A percentile compares a stretch with the other conserved stretches of the same genome.
Evolutionary conservation across 768 basidiomycete genomes (phyloP).

Genomic region (Brasilioporus rufonigricans): DNA sequence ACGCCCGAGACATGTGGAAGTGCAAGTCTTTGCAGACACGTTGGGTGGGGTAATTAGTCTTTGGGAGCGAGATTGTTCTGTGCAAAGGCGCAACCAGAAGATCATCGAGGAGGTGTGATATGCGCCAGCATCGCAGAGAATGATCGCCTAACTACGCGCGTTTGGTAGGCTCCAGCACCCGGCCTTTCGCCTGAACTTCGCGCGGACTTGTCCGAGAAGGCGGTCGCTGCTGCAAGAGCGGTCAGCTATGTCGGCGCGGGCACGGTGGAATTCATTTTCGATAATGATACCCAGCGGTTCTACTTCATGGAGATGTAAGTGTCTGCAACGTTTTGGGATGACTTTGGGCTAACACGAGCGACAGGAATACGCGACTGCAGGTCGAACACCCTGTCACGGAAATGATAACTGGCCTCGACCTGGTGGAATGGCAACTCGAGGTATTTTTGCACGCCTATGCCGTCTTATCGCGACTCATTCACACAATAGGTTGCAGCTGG

Average conservation of each 20-base stretch:
- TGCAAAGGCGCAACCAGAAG: conserved; percentile 92
- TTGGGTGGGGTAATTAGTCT: conserved; percentile 82
- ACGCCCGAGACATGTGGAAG: conserved; percentile 87
- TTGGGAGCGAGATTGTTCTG: conserved; percentile 95
- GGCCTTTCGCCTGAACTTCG: conserved; percentile 78
- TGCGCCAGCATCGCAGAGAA: neutral
- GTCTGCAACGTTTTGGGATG: neutral
- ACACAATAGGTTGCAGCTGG: conserved; percentile 73
- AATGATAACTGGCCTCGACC: conserved; percentile 91
- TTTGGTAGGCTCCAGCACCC: conserved; percentile 79
- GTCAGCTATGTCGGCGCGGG: conserved; percentile 91
- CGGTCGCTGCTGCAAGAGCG: conserved; percentile 88
- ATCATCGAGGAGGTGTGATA: conserved; percentile 79
- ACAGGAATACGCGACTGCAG: conserved; percentile 81
- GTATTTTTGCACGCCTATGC: conserved; percentile 32
- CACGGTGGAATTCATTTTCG: conserved; percentile 96
- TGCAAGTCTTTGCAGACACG: conserved; percentile 90
- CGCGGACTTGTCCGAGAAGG: conserved; percentile 79
- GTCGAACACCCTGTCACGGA: conserved; percentile 94
- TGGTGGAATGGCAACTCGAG: conserved; percentile 95
- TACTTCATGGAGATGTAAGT: conserved; percentile 95
- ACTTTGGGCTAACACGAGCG: neutral
- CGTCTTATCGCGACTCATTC: neutral
- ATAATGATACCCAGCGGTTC: conserved; percentile 82
- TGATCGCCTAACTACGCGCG: neutral